A percentile compares a stretch with the other conserved stretches of the same genome.
Evolutionary conservation across 352 stramenopile genomes (phyloP).

Genomic region (Phytopythium delawarense): DNA sequence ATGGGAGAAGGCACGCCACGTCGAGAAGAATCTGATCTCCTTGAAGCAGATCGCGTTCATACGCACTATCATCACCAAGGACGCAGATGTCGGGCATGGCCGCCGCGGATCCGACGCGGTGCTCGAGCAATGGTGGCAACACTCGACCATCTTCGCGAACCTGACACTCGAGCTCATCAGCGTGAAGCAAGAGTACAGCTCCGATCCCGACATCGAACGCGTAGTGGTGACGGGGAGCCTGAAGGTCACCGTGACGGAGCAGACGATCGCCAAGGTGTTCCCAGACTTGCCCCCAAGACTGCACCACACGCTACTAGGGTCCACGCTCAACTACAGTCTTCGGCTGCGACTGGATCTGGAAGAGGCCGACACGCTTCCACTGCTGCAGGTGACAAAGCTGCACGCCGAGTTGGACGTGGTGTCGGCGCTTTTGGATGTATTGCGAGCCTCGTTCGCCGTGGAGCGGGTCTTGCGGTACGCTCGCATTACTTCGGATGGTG

Average conservation of each 20-base stretch:
- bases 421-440: not conserved
- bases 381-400: not conserved
- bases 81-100: conserved; percentile 15
- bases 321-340: not conserved
- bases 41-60: conserved; percentile 19
- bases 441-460: not conserved
- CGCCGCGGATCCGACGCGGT: conserved; percentile 10
- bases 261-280: no score
- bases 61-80: conserved; percentile 9
- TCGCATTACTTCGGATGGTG: not conserved
- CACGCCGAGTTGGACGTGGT: not conserved
- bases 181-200: conserved; percentile 6
- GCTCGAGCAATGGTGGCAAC: conserved; percentile 26
- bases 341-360: not conserved
- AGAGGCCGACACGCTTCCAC: not conserved
- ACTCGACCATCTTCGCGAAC: conserved; percentile 15
- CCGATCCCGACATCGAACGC: not conserved
- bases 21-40: not conserved
- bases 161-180: conserved; percentile 31
- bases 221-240: not conserved
- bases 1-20: not conserved
- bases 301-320: not conserved
- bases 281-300: no score
- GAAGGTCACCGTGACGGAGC: not conserved
- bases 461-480: not conserved